Conservation (phyloP, 805 yeast genomes). For the Pichia sporocuriosa region DNA sequence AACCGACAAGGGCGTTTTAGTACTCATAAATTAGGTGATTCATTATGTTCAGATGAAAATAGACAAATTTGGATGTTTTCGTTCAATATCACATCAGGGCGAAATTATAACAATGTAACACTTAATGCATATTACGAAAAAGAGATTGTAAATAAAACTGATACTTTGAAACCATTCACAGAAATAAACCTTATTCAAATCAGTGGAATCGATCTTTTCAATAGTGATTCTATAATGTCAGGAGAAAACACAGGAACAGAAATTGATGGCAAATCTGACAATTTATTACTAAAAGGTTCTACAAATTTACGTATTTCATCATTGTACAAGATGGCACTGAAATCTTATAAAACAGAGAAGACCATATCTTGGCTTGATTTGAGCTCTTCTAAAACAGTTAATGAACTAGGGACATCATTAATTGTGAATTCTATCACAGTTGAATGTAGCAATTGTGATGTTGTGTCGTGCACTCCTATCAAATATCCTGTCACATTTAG, state of each 20-base stretch:
- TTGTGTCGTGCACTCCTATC: slow-evolving; percentile 17
- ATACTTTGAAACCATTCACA: slow-evolving; percentile 11
- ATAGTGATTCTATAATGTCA: slow-evolving; percentile 1
- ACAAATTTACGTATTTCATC: slow-evolving; percentile 15
- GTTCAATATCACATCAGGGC: slow-evolving; percentile 18
- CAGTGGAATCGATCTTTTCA: slow-evolving; percentile 11
- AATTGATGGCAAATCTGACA: slow-evolving; percentile 2
- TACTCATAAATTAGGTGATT: slow-evolving; percentile 1
- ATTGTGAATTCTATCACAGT: slow-evolving; percentile 16
- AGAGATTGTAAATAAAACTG: slow-evolving; percentile 5
- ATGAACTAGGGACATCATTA: slow-evolving; percentile 9
- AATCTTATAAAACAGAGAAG: slow-evolving; percentile 23
- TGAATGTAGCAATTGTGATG: slow-evolving; percentile 21
- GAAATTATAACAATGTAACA: slow-evolving; percentile 13
- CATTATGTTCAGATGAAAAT: slow-evolving; percentile 3
- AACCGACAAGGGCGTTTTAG: background rate
- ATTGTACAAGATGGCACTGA: slow-evolving; percentile 25
- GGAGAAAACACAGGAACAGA: background rate
- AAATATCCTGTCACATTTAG: slow-evolving; percentile 27
- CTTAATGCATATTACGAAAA: slow-evolving; percentile 17
- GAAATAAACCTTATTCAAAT: slow-evolving; percentile 11
- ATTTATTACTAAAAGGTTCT: slow-evolving; percentile 9
- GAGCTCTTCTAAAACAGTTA: slow-evolving; percentile 15
- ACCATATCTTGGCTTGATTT: slow-evolving; percentile 24
- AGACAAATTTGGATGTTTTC: slow-evolving; percentile 16